Evolutionary conservation across 148 eudicot genomes (phyloP), one percentile per base, ranked within the genome.

Genomic region (Diospyros lotus): DNA sequence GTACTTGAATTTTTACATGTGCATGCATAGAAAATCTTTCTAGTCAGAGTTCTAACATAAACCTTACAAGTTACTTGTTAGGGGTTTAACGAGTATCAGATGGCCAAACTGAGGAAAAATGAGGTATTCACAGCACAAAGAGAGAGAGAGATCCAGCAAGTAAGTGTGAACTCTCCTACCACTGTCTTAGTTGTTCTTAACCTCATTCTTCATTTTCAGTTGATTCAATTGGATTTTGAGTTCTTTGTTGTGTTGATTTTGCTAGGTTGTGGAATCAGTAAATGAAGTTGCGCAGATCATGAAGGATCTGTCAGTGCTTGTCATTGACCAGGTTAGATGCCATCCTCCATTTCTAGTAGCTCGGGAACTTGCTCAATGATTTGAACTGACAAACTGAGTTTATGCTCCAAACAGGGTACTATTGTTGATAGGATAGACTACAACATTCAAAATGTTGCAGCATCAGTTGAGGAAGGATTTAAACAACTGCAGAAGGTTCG

Each of bases 281-380:
- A 87, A 87, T 72, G 98, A 94, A 74, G 87, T 94, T 62, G 97
- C 97, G 64, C 98, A 94, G 80, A 90, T 94, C 68, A 94, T 94
- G 98, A 94, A 94, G 83, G 98, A 94, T 82, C 83, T 94, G 58
- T 94, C 98, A 4, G 93, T 92, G 3, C 83, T 94, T 75, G 98
- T 94, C 74, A 94, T 92, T 63, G 98, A 94, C 79, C 97, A 94
- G 97, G 98, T 94, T 51, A 50, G 90, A 74, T 68, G 44, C 75
- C 68, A 50, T 12, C 38, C 50, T 10, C 15, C 58, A 52, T 73
- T 62, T 56, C 48, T n/a, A 15, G n/a, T 28, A 41, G 6, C 9
- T 68, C 64, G 11, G 12, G 46, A 14, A 66, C n/a, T 53, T n/a
- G 18, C 53, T 61, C 66, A 40, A 53, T 9, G 38, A 67, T 18